phyloP scores from a whole-genome alignment of 768 basidiomycete genomes.

The Tricholoma terreum region DNA sequence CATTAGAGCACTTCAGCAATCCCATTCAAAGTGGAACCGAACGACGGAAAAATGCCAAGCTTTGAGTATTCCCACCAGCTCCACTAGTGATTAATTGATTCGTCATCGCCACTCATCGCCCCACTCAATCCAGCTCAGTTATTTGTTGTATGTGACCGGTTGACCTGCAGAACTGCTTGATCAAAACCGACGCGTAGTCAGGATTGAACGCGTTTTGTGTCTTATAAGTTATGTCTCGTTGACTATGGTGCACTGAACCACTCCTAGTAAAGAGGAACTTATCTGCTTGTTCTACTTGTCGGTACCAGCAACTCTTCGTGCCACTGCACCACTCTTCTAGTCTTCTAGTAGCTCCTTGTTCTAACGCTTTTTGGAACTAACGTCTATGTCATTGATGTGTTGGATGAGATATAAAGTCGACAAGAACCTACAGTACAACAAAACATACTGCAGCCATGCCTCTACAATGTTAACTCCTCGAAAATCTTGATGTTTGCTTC shows the following conservation, averaged over 20 bases:
- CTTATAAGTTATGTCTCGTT: not conserved
- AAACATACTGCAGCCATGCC: not conserved
- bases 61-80: too few relatives aligned
- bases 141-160: too few relatives aligned
- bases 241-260: not conserved
- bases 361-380: not conserved
- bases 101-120: too few relatives aligned
- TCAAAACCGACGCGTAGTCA: not conserved
- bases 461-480: not conserved
- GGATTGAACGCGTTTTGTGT: not conserved
- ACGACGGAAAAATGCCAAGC: too few relatives aligned
- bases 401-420: not conserved
- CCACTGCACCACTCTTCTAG: too few relatives aligned
- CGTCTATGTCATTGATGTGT: not conserved
- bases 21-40: too few relatives aligned
- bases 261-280: too few relatives aligned
- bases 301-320: too few relatives aligned
- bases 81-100: too few relatives aligned
- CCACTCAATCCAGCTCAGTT: too few relatives aligned
- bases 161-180: not conserved
- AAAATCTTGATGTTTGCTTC: not conserved
- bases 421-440: not conserved
- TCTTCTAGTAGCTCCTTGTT: too few relatives aligned
- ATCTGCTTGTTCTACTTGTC: constrained; percentile 10
- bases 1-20: too few relatives aligned